A percentile compares a stretch with the other conserved stretches of the same genome.
Conservation (phyloP, 352 stramenopile genomes). For the Pythium utonaiense region DNA sequence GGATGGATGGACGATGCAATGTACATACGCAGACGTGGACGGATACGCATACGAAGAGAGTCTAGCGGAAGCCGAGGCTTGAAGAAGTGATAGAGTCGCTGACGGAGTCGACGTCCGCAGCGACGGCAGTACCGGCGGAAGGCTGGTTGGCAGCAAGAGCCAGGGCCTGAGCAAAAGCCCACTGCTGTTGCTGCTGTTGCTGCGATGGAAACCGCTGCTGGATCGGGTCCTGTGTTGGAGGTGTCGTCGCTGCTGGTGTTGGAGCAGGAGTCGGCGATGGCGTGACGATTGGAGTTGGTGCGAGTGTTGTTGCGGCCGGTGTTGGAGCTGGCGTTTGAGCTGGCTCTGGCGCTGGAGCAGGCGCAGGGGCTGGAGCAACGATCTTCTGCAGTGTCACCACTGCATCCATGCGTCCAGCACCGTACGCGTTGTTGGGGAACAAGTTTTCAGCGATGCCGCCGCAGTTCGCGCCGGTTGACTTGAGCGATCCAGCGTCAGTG, state of each 20-base stretch:
- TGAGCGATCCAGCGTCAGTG: slow-evolving; percentile 1
- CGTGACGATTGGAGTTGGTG: background rate
- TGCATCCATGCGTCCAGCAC: slow-evolving; percentile 30
- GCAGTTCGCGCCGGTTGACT: slow-evolving; percentile 8
- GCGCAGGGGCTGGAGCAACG: background rate
- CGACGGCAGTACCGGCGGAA: slow-evolving; percentile 1
- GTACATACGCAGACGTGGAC: background rate
- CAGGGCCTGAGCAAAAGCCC: background rate
- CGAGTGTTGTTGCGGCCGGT: background rate
- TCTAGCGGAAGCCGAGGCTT: slow-evolving; percentile 7
- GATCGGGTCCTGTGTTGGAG: background rate
- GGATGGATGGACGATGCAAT: too few relatives aligned
- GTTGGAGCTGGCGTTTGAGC: background rate
- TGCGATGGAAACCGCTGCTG: slow-evolving; percentile 8
- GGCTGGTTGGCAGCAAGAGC: background rate
- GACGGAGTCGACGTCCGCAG: slow-evolving; percentile 1
- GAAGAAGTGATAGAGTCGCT: background rate
- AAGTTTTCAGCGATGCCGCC: slow-evolving; percentile 9
- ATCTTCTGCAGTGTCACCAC: slow-evolving; percentile 8
- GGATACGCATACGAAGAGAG: background rate
- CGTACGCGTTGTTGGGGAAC: slow-evolving; percentile 36
- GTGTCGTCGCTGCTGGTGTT: background rate
- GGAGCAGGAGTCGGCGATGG: background rate
- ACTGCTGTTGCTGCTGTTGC: slow-evolving; percentile 12
- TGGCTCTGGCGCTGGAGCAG: background rate